Evolutionary conservation across 192 early-diverging fungal genomes (phyloP).

Genomic region (Cladochytrium replicatum): DNA sequence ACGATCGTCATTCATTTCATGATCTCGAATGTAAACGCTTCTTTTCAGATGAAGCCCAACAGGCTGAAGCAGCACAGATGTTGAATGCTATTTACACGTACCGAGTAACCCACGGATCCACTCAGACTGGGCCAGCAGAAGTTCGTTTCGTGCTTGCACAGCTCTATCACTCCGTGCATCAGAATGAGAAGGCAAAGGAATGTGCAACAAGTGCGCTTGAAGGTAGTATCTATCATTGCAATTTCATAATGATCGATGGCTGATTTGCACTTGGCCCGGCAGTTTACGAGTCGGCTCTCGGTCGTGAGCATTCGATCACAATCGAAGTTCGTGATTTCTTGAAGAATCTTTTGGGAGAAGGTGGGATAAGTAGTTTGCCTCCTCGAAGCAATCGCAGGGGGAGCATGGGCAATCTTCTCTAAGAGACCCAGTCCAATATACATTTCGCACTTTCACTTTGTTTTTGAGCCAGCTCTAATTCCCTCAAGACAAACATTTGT

Average conservation of each 20-base stretch:
- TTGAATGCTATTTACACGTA: conserved; percentile 25
- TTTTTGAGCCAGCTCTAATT: no score
- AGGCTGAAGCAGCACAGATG: conserved; percentile 41
- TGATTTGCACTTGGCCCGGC: not conserved
- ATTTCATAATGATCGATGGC: not conserved
- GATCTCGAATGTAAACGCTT: no score
- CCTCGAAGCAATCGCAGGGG: no score
- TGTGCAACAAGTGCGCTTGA: conserved; percentile 27
- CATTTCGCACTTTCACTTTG: no score
- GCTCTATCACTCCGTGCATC: conserved; percentile 14
- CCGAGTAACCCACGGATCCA: conserved; percentile 8
- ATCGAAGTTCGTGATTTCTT: conserved; percentile 32
- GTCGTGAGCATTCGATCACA: conserved; percentile 32
- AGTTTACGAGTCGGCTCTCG: conserved; percentile 33
- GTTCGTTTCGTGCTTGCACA: conserved; percentile 22
- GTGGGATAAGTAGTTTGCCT: no score
- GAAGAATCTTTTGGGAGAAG: conserved; percentile 20
- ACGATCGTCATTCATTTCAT: no score
- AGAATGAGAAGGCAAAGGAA: conserved; percentile 23
- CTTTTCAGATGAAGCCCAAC: conserved; percentile 31
- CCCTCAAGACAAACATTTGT: no score
- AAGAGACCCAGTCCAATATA: no score
- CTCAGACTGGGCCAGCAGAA: conserved; percentile 6
- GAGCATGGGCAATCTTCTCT: no score
- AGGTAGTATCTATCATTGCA: conserved; percentile 12